A percentile compares a stretch with the other conserved stretches of the same genome.
Conservation (phyloP, 2,329 filamentous ascomycete genomes). For the Fusarium keratoplasticum region DNA sequence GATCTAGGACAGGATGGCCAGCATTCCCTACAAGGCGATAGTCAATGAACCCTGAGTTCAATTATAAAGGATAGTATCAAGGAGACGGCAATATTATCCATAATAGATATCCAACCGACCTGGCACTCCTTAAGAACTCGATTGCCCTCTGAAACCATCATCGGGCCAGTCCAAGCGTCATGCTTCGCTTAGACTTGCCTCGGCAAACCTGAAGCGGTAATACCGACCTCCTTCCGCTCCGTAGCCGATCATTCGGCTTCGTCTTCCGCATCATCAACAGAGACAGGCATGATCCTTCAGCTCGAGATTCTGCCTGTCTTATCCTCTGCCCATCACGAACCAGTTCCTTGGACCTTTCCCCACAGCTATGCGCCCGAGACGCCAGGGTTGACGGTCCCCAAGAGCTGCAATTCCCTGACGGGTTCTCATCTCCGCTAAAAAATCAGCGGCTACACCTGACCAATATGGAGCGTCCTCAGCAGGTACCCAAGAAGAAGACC, state of each 20-base stretch:
- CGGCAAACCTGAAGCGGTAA: neutral
- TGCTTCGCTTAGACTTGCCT: neutral
- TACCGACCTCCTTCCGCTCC: neutral
- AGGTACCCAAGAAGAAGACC: slow-evolving; percentile 42
- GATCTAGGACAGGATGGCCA: neutral
- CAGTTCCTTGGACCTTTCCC: neutral
- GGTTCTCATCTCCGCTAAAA: neutral
- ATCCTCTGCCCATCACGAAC: neutral
- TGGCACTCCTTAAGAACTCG: neutral
- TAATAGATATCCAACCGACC: neutral
- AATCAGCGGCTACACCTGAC: slow-evolving; percentile 48
- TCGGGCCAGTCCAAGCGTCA: neutral
- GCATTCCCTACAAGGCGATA: neutral
- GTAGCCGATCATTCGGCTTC: neutral
- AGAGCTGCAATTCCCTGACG: neutral
- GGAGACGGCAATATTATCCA: neutral
- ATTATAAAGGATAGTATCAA: neutral
- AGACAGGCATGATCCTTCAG: neutral
- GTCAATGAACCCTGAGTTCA: neutral
- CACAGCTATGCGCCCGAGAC: neutral
- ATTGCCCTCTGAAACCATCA: neutral
- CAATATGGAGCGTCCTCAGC: slow-evolving; percentile 28
- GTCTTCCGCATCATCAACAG: neutral
- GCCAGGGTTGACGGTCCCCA: neutral
- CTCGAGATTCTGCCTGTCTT: neutral